Evolutionary conservation across 73 alveolate species (phyloP).

Genomic region (Paramecium tetraurelia): DNA sequence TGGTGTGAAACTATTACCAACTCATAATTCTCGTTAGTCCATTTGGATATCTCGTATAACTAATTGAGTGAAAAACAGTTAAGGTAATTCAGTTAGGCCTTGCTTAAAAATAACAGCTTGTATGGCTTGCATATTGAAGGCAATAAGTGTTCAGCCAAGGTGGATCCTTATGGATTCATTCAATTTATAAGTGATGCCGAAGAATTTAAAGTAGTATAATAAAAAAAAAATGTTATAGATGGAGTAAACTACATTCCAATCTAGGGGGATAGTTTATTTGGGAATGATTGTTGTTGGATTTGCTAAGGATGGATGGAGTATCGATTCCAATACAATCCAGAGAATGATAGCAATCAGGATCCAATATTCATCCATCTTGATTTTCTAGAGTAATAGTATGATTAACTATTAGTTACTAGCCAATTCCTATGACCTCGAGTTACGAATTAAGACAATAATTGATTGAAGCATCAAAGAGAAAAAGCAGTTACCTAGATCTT

Average conservation of each 20-base stretch:
- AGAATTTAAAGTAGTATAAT: neutral
- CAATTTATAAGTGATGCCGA: neutral
- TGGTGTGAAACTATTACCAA: neutral
- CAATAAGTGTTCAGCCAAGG: neutral
- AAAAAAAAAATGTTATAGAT: neutral
- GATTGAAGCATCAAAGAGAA: neutral
- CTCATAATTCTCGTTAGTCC: constrained; percentile 18
- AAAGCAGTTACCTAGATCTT: neutral
- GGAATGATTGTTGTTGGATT: constrained; percentile 54
- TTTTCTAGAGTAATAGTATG: neutral
- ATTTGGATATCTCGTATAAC: constrained; percentile 37
- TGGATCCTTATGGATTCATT: constrained; percentile 40
- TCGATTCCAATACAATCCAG: neutral
- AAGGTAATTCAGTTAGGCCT: neutral
- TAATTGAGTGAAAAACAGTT: neutral
- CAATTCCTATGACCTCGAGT: constrained; percentile 41
- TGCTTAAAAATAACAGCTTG: neutral
- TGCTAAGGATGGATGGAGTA: constrained; percentile 50
- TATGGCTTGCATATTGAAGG: constrained; percentile 51
- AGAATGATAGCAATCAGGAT: neutral
- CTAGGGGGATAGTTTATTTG: neutral
- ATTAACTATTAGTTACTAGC: neutral
- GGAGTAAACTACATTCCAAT: constrained; percentile 41
- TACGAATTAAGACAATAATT: constrained; percentile 13
- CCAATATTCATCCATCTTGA: constrained; percentile 21